Base-by-base conservation (phyloP, 805 yeast genomes). In the Kodamaea fukazawae region DNA sequence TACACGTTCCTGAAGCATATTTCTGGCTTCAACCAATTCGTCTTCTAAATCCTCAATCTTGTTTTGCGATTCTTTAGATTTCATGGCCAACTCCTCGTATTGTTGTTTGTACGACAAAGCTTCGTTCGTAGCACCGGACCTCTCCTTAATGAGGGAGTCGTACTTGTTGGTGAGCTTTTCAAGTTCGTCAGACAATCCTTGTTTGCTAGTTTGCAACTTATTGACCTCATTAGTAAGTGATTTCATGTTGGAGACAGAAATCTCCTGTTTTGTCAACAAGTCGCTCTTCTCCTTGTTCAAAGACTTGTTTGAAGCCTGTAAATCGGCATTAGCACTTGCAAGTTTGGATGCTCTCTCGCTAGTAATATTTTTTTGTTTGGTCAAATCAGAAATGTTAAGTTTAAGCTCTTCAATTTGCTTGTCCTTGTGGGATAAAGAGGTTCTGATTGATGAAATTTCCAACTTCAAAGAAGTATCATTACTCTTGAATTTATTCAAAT, bases 21-120 rank as follows among this genome's bases (percentile, higher is more conserved):
- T 74, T 40, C 87, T 75, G 4, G 86, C 68, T 42, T 90, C 97
- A 8, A 75, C 67, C n/a, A 91, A 63, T 54, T 90, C 96, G 41
- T 88, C 96, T 49, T 86, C 89, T 20, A 90, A 57, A 2, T 79
- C 75, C 41, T 85, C 89, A 15, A 77, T 68, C 46, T 77, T 73
- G 38, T 70, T 70, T 31, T 71, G 73, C 1, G 80, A 66, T 50
- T 93, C 98, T 44, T 76, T 75, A 29, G 81, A 62, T 39, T 85
- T 78, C 73, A 84, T 75, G 2, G 72, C 54, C 36, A 85, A 57
- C 51, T 87, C 96, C 37, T 86, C 91, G 43, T 81, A 76, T 55
- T 86, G 88, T 47, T 78, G 81, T 50, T 75, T 81, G 43, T 78
- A 53, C 5, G 61, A 42, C 45, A 58, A 67, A 18, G 58, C 42